These are phyloP conservation scores for Neofusicoccum kwambonambiense DNA, from an alignment of 2,329 filamentous ascomycete genomes.

Conservation along the genomic window DNA sequence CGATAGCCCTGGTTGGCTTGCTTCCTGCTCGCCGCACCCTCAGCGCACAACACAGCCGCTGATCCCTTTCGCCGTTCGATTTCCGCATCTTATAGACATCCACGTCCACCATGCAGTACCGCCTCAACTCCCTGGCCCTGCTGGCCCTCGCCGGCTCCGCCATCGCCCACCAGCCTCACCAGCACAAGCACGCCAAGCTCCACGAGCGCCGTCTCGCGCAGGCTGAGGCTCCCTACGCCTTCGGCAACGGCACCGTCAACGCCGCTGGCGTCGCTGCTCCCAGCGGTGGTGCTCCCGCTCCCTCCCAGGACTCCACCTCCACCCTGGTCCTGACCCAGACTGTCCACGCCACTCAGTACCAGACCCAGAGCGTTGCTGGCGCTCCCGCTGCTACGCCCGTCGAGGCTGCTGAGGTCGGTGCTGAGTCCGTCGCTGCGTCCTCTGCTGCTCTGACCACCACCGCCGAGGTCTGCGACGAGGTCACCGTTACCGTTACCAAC, in stretches of 20 bases:
- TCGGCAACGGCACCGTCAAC: slow-evolving; percentile 27
- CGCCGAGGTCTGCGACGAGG: slow-evolving; percentile 39
- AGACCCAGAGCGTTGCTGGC: slow-evolving; percentile 21
- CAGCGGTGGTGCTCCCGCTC: neutral
- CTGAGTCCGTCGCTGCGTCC: slow-evolving; percentile 20
- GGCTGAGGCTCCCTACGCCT: slow-evolving; percentile 23
- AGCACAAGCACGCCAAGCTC: slow-evolving; percentile 22
- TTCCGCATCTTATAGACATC: slow-evolving; percentile 19
- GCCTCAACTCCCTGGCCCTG: slow-evolving; percentile 41
- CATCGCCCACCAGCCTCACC: slow-evolving; percentile 34
- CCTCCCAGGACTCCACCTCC: slow-evolving; percentile 20
- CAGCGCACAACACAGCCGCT: slow-evolving; percentile 12
- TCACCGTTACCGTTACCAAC: slow-evolving; percentile 37
- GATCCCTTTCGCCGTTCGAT: slow-evolving; percentile 18
- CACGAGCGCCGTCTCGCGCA: slow-evolving; percentile 17
- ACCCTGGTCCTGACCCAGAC: slow-evolving; percentile 22
- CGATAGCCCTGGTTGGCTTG: slow-evolving; percentile 46
- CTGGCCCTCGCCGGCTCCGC: slow-evolving; percentile 42
- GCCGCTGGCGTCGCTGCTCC: slow-evolving; percentile 20
- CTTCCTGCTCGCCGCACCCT: neutral
- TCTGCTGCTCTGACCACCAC: slow-evolving; percentile 24
- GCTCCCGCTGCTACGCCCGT: neutral
- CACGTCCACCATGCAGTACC: slow-evolving; percentile 32
- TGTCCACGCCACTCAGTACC: slow-evolving; percentile 24
- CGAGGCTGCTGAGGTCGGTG: slow-evolving; percentile 24